Evolutionary conservation across 2,329 filamentous ascomycete species (phyloP).

Genomic region (Elsinoe arachidis): DNA sequence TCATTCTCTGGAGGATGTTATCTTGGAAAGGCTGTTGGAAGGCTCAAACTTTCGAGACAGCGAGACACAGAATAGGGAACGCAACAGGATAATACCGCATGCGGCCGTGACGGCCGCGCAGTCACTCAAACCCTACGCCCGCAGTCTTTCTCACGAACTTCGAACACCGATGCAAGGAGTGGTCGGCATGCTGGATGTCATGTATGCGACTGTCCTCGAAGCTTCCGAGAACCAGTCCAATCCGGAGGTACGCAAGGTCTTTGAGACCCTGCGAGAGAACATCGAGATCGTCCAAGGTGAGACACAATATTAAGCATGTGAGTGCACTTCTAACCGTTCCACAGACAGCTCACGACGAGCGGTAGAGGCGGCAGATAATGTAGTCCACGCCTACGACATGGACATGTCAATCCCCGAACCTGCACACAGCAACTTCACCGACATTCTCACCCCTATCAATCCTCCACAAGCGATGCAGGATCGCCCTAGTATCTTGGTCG

Average conservation of each 20-base stretch:
- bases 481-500: slow-evolving; percentile 36
- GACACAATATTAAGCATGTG: slow-evolving; percentile 16
- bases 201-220: slow-evolving; percentile 64
- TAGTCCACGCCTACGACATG: slow-evolving; percentile 66
- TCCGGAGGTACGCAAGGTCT: slow-evolving; percentile 44
- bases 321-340: slow-evolving; percentile 13
- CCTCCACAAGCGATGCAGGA: slow-evolving; percentile 22
- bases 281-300: slow-evolving; percentile 62
- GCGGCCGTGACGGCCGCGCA: slow-evolving; percentile 51
- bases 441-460: slow-evolving; percentile 12
- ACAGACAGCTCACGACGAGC: slow-evolving; percentile 61
- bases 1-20: slow-evolving; percentile 60
- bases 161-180: slow-evolving; percentile 69
- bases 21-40: slow-evolving; percentile 49
- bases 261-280: slow-evolving; percentile 56
- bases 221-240: slow-evolving; percentile 49
- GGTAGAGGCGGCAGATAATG: slow-evolving; percentile 66
- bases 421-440: slow-evolving; percentile 27
- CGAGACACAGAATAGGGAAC: slow-evolving; percentile 22
- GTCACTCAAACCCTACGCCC: slow-evolving; percentile 62
- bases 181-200: slow-evolving; percentile 67
- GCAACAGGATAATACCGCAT: slow-evolving; percentile 43
- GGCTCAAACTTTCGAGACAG: slow-evolving; percentile 39
- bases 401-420: slow-evolving; percentile 66
- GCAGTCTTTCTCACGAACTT: slow-evolving; percentile 62